phyloP scores from a whole-genome alignment of 257 asterid genomes.

The Rauvolfia tetraphylla region DNA sequence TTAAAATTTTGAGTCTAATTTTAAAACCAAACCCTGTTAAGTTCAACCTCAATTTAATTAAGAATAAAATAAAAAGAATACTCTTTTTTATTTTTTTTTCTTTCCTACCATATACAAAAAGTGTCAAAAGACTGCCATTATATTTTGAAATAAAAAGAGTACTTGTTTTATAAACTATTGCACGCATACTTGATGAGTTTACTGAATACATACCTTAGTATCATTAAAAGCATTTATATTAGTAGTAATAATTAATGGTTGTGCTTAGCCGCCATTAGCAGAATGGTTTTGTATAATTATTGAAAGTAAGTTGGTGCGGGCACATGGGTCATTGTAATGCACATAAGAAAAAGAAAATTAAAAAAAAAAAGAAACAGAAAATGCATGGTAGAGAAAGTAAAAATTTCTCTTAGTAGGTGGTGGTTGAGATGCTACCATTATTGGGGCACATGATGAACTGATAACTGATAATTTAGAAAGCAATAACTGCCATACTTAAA shows the following conservation, averaged over 20 bases:
- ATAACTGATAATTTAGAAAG: conserved; percentile 25
- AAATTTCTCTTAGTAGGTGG: conserved; percentile 17
- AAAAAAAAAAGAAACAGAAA: neutral
- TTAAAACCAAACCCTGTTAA: too few relatives aligned
- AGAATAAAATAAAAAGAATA: too few relatives aligned
- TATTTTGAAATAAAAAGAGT: too few relatives aligned
- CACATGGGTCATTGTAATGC: conserved; percentile 14
- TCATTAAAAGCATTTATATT: too few relatives aligned
- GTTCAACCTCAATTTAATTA: too few relatives aligned
- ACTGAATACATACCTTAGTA: too few relatives aligned
- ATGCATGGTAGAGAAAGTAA: neutral
- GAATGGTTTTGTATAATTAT: conserved; percentile 12
- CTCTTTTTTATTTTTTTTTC: too few relatives aligned
- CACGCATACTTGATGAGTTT: too few relatives aligned
- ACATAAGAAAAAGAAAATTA: neutral
- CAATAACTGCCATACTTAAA: conserved; percentile 14
- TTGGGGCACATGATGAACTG: conserved; percentile 34
- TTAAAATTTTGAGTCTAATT: too few relatives aligned
- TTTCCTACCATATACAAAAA: too few relatives aligned
- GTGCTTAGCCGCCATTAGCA: conserved; percentile 17
- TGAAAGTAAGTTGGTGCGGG: conserved; percentile 4
- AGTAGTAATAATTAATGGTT: neutral
- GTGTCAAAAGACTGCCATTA: too few relatives aligned
- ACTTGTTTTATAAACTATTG: too few relatives aligned
- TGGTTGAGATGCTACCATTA: conserved; percentile 34